Evolutionary conservation across 352 stramenopile genomes (phyloP), one percentile per base, ranked within the genome.

Genomic region (Salisapilia sapeloensis): DNA sequence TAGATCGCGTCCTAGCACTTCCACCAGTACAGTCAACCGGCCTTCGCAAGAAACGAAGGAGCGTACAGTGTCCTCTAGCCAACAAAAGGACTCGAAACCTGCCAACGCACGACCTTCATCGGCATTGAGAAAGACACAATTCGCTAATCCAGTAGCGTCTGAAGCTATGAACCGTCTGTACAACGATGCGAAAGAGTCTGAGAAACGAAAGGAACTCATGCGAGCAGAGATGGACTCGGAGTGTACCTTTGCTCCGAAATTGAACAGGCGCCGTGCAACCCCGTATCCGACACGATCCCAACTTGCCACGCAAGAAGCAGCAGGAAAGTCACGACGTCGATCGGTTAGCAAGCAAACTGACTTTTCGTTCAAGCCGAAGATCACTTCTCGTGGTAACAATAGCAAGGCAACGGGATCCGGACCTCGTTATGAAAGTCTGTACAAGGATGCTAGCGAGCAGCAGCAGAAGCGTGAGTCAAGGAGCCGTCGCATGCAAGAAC

Each of bases 351-450:
- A 72, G 19, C 48, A 56, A 8, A 48, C 57, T 4, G 50, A 64
- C 24, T 78, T 54, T 31, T 76, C 64, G 1, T 84, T 84, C 42
- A 60, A 67, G 24, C 67, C 67, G 2, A 53, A 64, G 14, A 84
- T 84, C 18, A 81, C 67, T 0, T 24, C 61, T 9, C 45, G 52
- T 16, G 53, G 50, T 12, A 54, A 34, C 7, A 44, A 49, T 24
- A 33, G 19, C 3, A n/a, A n/a, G n/a, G n/a, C n/a, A n/a, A n/a
- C n/a, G n/a, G n/a, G n/a, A n/a, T 37, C 45, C 6, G 55, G 49
- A 2, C 54, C 62, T 14, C 56, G 69, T 28, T 82, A 70, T 30
- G 72, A 89, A 46, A 81, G 82, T 24, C 31, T 89, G 0, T 89
- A 89, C 37, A 60, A 63, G 18, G 46, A 85, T 2, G 66, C 66